phyloP scores from a whole-genome alignment of 179 eudicot species.

The Beta lomatogona region DNA sequence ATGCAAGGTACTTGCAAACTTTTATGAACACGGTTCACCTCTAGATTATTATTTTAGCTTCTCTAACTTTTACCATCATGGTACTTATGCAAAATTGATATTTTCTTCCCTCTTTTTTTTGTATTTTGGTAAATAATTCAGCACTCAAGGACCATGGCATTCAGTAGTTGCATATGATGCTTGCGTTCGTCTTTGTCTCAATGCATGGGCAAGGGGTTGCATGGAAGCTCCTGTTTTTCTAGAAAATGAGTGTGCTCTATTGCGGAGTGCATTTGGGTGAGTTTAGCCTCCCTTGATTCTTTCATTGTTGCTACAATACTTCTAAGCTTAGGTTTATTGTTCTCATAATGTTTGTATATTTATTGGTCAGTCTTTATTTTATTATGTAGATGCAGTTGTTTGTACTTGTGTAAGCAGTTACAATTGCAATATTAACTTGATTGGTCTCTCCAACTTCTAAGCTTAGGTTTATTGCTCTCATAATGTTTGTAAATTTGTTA shows the following conservation, averaged over 20 bases:
- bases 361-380: neutral
- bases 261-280: slow-evolving; percentile 85
- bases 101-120: neutral
- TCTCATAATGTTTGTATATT: neutral
- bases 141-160: slow-evolving; percentile 94
- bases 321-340: neutral
- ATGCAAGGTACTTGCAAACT: slow-evolving; percentile 63
- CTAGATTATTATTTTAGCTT: neutral
- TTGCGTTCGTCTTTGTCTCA: slow-evolving; percentile 92
- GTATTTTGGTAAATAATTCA: slow-evolving; percentile 37
- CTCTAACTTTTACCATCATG: neutral
- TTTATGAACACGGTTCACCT: neutral
- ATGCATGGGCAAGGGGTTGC: slow-evolving; percentile 97
- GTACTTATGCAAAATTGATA: neutral
- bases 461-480: too few relatives aligned
- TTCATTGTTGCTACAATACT: slow-evolving; percentile 2
- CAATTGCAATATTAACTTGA: neutral
- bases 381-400: neutral
- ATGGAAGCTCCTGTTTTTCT: slow-evolving; percentile 90
- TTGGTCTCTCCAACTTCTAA: neutral
- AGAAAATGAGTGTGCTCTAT: slow-evolving; percentile 82
- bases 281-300: slow-evolving; percentile 21
- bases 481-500: too few relatives aligned
- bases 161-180: slow-evolving; percentile 93
- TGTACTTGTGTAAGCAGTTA: neutral